Evolutionary conservation across 192 early-diverging fungal species (phyloP).

Genomic region (Obelidium mucronatum): DNA sequence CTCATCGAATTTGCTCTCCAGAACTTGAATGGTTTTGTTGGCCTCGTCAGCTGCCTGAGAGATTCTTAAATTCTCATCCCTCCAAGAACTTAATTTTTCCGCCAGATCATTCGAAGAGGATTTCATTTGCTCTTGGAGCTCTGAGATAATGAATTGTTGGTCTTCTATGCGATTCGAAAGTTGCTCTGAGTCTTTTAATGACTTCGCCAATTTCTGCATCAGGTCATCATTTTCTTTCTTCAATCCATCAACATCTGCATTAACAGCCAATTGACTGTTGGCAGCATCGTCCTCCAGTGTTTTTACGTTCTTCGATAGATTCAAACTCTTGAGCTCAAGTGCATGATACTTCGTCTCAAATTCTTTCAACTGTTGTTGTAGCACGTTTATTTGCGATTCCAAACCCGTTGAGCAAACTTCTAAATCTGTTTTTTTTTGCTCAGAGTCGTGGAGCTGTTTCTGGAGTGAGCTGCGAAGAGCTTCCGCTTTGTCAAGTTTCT

Average conservation of each 20-base stretch:
- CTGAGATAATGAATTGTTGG: too few relatives aligned
- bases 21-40: background rate
- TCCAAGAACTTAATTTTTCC: too few relatives aligned
- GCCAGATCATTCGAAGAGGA: too few relatives aligned
- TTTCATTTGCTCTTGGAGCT: too few relatives aligned
- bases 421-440: background rate
- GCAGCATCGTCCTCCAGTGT: background rate
- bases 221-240: background rate
- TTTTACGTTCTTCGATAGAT: background rate
- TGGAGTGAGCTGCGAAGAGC: background rate
- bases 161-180: too few relatives aligned
- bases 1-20: conserved; percentile 15
- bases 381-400: background rate
- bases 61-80: too few relatives aligned
- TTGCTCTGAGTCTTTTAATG: too few relatives aligned
- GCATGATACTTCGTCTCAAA: background rate
- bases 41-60: background rate
- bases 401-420: too few relatives aligned
- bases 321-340: background rate
- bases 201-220: too few relatives aligned
- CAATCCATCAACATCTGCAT: background rate
- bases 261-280: background rate
- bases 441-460: background rate
- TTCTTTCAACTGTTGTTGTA: background rate
- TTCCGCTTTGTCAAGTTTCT: background rate